These are phyloP conservation scores for Fusarium metavorans DNA, from an alignment of 2,329 filamentous ascomycete genomes.

Conservation along the genomic window DNA sequence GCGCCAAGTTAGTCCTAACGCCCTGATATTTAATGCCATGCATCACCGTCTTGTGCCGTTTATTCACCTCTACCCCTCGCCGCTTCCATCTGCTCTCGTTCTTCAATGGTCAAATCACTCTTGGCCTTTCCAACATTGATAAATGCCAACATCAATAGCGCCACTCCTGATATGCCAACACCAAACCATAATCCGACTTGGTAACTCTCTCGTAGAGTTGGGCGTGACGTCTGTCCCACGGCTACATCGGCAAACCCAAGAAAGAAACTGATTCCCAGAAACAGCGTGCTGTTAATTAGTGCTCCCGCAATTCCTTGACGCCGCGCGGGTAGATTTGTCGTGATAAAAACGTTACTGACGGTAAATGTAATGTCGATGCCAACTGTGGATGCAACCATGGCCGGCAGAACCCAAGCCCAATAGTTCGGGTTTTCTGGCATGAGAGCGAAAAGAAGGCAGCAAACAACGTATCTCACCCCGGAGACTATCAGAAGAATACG, in stretches of 20 bases:
- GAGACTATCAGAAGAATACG: constrained; percentile 12
- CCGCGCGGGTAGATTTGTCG: neutral
- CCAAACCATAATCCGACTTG: constrained; percentile 6
- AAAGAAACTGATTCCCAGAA: constrained; percentile 1
- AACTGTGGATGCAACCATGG: neutral
- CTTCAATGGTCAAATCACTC: constrained; percentile 4
- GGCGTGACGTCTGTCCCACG: neutral
- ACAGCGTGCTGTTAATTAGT: neutral
- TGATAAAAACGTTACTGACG: constrained; percentile 3
- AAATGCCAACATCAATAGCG: neutral
- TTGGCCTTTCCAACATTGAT: constrained; percentile 3
- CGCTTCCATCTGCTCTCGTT: neutral
- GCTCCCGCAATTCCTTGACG: constrained; percentile 5
- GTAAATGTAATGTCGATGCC: constrained; percentile 5
- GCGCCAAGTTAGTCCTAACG: neutral
- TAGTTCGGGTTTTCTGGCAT: neutral
- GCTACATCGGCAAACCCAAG: constrained; percentile 4
- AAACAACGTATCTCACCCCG: neutral
- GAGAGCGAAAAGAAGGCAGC: constrained; percentile 1
- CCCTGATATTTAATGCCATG: neutral
- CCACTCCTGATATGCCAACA: neutral
- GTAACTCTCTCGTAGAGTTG: neutral
- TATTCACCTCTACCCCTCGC: neutral
- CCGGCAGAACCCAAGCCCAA: constrained; percentile 11
- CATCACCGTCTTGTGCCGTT: neutral